These are phyloP conservation scores for Cutaneotrichosporon dermatis DNA, from an alignment of 1,284 basidiomycete species.

Conservation along the genomic window DNA sequence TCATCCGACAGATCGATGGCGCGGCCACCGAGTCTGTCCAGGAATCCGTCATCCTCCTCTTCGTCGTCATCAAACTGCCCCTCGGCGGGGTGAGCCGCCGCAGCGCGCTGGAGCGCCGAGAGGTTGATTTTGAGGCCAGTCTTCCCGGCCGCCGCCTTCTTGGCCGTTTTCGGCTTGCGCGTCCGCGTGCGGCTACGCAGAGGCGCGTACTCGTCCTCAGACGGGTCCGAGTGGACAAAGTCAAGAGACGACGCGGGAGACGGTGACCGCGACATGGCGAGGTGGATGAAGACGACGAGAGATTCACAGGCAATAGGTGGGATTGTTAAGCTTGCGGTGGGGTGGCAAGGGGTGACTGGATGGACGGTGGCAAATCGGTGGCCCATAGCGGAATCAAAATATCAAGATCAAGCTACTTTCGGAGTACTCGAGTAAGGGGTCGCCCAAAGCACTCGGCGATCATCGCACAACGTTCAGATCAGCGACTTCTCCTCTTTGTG, in stretches of 20 bases:
- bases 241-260: slow-evolving; percentile 46
- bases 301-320: background rate
- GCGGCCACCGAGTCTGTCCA: slow-evolving; percentile 32
- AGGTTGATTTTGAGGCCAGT: slow-evolving; percentile 39
- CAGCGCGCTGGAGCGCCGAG: slow-evolving; percentile 28
- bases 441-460: background rate
- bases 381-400: slow-evolving; percentile 9
- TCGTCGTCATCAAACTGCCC: slow-evolving; percentile 24
- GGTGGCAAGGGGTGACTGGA: background rate
- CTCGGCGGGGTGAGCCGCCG: slow-evolving; percentile 28
- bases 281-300: background rate
- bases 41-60: slow-evolving; percentile 29
- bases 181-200: slow-evolving; percentile 7
- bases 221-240: slow-evolving; percentile 39
- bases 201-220: slow-evolving; percentile 37
- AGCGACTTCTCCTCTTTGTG: too few species aligned
- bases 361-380: slow-evolving; percentile 9
- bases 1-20: slow-evolving; percentile 53
- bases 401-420: background rate
- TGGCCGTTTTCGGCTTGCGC: background rate
- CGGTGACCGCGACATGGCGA: slow-evolving; percentile 38
- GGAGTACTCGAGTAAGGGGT: background rate
- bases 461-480: background rate
- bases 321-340: background rate
- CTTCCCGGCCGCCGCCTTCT: slow-evolving; percentile 12